Evolutionary conservation across 768 basidiomycete genomes (phyloP).

Genomic region (Calocybe cyanea): DNA sequence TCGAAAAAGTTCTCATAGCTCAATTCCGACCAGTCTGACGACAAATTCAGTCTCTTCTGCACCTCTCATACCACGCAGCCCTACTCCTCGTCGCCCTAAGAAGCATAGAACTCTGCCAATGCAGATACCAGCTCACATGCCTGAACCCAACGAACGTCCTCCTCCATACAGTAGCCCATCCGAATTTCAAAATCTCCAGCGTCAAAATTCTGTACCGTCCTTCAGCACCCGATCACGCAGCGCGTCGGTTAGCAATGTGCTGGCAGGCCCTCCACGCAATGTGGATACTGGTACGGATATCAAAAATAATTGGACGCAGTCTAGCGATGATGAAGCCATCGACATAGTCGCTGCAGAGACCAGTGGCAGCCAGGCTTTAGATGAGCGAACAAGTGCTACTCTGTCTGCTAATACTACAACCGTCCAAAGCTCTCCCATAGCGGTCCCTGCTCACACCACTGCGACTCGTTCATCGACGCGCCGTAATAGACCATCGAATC

Average conservation of each 20-base stretch:
- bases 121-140: constrained; percentile 21
- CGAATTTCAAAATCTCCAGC: constrained; percentile 32
- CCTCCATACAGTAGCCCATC: constrained; percentile 56
- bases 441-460: constrained; percentile 26
- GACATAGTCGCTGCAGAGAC: constrained; percentile 77
- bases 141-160: constrained; percentile 50
- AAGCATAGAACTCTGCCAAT: constrained; percentile 30
- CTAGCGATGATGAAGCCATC: constrained; percentile 86
- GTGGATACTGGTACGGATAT: constrained; percentile 33
- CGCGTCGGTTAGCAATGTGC: constrained; percentile 56
- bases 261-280: constrained; percentile 43
- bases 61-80: constrained; percentile 39
- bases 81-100: constrained; percentile 31
- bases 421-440: constrained; percentile 22
- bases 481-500: constrained; percentile 61
- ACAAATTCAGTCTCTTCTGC: constrained; percentile 25
- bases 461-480: constrained; percentile 30
- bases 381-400: constrained; percentile 75
- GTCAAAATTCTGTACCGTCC: constrained; percentile 38
- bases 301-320: constrained; percentile 72
- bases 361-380: constrained; percentile 76
- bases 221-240: constrained; percentile 45
- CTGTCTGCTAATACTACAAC: constrained; percentile 28
- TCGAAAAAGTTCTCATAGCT: constrained; percentile 38
- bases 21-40: constrained; percentile 25